Conservation (phyloP, 495 filamentous ascomycete species). For the Penicillium daleae region DNA sequence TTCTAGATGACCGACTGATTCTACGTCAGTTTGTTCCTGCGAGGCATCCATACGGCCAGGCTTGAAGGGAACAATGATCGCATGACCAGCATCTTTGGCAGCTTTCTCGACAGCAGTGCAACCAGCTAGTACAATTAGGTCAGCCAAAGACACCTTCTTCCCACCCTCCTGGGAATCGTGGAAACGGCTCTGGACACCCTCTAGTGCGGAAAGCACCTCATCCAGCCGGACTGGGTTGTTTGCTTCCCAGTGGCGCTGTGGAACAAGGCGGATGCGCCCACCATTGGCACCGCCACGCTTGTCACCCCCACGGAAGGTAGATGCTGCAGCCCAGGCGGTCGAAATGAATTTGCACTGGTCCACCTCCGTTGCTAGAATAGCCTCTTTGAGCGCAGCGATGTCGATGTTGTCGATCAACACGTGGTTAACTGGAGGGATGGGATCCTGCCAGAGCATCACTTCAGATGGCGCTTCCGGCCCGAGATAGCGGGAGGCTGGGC, state of each 20-base stretch:
- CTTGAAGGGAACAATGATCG: conserved; percentile 48
- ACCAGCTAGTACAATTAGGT: conserved; percentile 70
- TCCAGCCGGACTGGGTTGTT: conserved; percentile 65
- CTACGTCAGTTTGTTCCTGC: conserved; percentile 65
- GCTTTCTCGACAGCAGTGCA: conserved; percentile 48
- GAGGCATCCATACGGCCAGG: conserved; percentile 57
- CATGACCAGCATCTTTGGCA: no score
- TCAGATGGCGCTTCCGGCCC: conserved; percentile 71
- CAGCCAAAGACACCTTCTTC: conserved; percentile 73
- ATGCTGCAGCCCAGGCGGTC: conserved; percentile 69
- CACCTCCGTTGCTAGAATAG: no score
- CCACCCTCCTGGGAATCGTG: conserved; percentile 51
- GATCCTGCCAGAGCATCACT: conserved; percentile 67
- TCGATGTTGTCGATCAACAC: conserved; percentile 60
- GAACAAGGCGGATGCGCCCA: conserved; percentile 70
- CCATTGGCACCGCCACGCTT: conserved; percentile 79
- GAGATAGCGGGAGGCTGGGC: conserved; percentile 65
- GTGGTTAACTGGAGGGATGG: conserved; percentile 58
- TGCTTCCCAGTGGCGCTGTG: conserved; percentile 69
- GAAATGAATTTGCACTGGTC: conserved; percentile 62
- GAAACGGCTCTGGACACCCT: conserved; percentile 64
- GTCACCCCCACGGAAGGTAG: conserved; percentile 73
- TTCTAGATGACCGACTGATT: conserved; percentile 64
- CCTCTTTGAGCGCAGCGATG: conserved; percentile 62
- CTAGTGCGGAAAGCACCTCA: conserved; percentile 60